Percentiles rank a stretch among this genome's conserved stretches.
phyloP scores from a whole-genome alignment of 768 basidiomycete genomes.

The Hypholoma sublateritium region DNA sequence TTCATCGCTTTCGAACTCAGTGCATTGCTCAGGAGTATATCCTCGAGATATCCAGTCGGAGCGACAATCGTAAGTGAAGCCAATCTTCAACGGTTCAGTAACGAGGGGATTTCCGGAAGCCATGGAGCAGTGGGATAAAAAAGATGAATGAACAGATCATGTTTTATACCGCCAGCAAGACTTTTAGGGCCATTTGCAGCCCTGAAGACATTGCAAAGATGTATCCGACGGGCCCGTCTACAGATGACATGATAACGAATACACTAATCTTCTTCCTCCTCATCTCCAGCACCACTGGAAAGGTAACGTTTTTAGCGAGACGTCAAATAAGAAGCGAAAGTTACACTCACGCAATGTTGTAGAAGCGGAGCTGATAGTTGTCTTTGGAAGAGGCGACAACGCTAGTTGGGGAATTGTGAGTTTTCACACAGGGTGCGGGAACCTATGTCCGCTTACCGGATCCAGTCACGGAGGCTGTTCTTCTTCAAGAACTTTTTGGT shows the following conservation, averaged over 20 bases:
- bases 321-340: not conserved
- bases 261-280: slow-evolving; percentile 34
- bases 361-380: slow-evolving; percentile 92
- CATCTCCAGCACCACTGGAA: slow-evolving; percentile 32
- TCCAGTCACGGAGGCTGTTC: slow-evolving; percentile 94
- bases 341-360: slow-evolving; percentile 78
- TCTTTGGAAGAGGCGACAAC: slow-evolving; percentile 95
- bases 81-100: slow-evolving; percentile 12
- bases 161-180: slow-evolving; percentile 11
- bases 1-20: slow-evolving; percentile 19
- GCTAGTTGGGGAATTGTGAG: slow-evolving; percentile 30
- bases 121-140: slow-evolving; percentile 16
- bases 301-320: slow-evolving; percentile 9
- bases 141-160: not conserved
- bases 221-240: not conserved
- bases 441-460: slow-evolving; percentile 56
- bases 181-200: slow-evolving; percentile 21
- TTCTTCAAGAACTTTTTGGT: slow-evolving; percentile 99
- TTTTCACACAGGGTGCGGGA: not conserved
- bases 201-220: slow-evolving; percentile 11
- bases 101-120: slow-evolving; percentile 8
- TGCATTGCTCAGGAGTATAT: slow-evolving; percentile 16
- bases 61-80: slow-evolving; percentile 17
- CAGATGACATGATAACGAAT: slow-evolving; percentile 2
- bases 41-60: slow-evolving; percentile 17